Evolutionary conservation across 192 early-diverging fungal species (phyloP), one percentile per base, ranked within the genome.

Genomic region (Coemansia sp.): DNA sequence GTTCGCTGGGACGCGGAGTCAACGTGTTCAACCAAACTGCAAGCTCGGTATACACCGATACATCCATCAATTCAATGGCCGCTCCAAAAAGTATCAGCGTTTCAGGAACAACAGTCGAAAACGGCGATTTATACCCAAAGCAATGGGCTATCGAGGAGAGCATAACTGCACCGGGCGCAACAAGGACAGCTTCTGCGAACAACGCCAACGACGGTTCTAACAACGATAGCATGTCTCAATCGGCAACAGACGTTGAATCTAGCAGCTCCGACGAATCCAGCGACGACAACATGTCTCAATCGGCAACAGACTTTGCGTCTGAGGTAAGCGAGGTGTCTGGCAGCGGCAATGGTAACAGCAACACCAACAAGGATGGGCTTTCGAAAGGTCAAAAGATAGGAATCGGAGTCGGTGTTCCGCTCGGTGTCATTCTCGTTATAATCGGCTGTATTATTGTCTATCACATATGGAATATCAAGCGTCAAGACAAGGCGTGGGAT

Each of bases 401-500:
- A 4, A 23, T 66, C 24, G 64, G 64, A 6, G 41, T 66, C 14
- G 64, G 36, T 4, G 16, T 66, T 3, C 52, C 64, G 6, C 23
- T 30, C 2, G 26, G 10, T 8, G 39, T 66, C 39, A 53, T 66
- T 39, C 5, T 35, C 21, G 9, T 55, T 21, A 16, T 45, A 5
- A 39, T 53, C 26, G 52, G 63, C 6, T 8, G 0, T 5, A 16
- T 55, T 15, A 55, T 66, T 44, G 16, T 57, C 6, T 58, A 41
- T 30, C 30, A 48, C 36, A 53, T 53, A 26, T 64, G 63, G 63
- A 35, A n/a, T 12, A 5, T 46, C 24, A 51, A 55, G 33, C 33
- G 51, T 20, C 63, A 64, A 34, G 63, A 64, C 51, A 49, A 41
- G 20, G 63, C 49, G n/a, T 64, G 63, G 63, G 38, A 64, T 41